phyloP scores from a whole-genome alignment of 176 grass and related monocot genomes.

The Tillandsia fasciculata region DNA sequence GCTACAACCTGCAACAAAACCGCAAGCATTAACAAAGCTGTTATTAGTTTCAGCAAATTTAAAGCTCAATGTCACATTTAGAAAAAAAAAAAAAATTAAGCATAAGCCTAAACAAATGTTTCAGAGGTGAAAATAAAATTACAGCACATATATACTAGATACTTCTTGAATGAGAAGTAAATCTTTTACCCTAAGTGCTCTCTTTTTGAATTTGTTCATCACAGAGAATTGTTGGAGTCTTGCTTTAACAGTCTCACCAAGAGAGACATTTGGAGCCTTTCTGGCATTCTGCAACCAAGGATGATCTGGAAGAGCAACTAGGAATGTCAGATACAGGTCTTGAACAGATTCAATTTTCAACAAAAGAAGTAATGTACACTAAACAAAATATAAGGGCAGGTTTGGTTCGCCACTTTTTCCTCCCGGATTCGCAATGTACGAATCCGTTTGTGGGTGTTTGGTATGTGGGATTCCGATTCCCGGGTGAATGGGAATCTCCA shows the following conservation, averaged over 20 bases:
- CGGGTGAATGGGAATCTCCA: too few relatives aligned
- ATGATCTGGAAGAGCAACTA: conserved; percentile 44
- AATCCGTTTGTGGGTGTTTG: too few relatives aligned
- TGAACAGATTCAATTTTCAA: neutral
- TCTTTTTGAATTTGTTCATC: conserved; percentile 98
- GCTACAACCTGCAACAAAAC: conserved; percentile 57
- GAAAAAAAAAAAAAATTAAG: too few relatives aligned
- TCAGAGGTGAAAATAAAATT: conserved; percentile 4
- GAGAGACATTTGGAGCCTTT: conserved; percentile 93
- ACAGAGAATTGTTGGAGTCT: conserved; percentile 94
- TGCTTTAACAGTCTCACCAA: conserved; percentile 80
- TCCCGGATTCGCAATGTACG: too few relatives aligned
- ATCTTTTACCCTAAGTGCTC: conserved; percentile 58
- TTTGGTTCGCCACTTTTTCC: too few relatives aligned
- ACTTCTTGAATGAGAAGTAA: conserved; percentile 19
- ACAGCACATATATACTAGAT: neutral
- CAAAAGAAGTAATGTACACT: neutral
- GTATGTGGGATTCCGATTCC: too few relatives aligned
- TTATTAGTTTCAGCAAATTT: too few relatives aligned
- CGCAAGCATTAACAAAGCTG: neutral
- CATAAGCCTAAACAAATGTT: neutral
- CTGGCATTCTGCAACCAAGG: conserved; percentile 88
- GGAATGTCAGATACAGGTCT: neutral
- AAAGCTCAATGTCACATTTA: too few relatives aligned
- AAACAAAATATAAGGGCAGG: too few relatives aligned